Percentiles rank a stretch among this genome's conserved stretches.
Evolutionary conservation across 805 yeast genomes (phyloP).

Genomic region (Starmerella cellae): DNA sequence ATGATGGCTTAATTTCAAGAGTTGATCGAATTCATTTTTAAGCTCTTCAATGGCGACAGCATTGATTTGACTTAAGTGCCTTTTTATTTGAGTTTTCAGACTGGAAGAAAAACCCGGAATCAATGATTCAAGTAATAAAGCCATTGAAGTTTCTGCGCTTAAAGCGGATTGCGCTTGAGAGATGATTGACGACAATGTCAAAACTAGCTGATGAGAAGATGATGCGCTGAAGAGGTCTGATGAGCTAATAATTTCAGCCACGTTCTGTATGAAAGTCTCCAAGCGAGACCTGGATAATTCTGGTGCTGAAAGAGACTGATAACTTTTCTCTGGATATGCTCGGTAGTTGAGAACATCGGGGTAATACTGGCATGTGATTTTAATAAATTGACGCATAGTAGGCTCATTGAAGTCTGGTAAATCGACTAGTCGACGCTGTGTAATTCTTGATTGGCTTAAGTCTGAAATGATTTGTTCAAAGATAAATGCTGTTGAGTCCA

Average conservation of each 20-base stretch:
- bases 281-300: too few relatives aligned
- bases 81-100: too few relatives aligned
- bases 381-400: not conserved
- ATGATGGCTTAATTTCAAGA: conserved; percentile 1
- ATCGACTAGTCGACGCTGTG: conserved; percentile 11
- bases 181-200: conserved; percentile 1
- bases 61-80: too few relatives aligned
- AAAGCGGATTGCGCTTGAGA: conserved; percentile 12
- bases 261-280: conserved; percentile 1
- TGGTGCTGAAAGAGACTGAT: not conserved
- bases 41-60: not conserved
- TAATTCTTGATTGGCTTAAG: conserved; percentile 10
- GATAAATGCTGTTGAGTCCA: conserved; percentile 16
- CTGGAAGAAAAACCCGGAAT: conserved; percentile 5
- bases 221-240: not conserved
- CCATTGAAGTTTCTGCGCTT: conserved; percentile 6
- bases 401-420: conserved; percentile 11
- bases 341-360: not conserved
- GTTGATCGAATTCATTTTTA: not conserved
- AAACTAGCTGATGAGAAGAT: conserved; percentile 1
- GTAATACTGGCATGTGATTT: not conserved
- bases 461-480: conserved; percentile 12
- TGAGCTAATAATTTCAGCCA: not conserved
- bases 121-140: conserved; percentile 7
- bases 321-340: conserved; percentile 15